Percentiles rank a stretch among this genome's conserved stretches.
phyloP scores from a whole-genome alignment of 305 asterid species.

The Plantago rigida region DNA sequence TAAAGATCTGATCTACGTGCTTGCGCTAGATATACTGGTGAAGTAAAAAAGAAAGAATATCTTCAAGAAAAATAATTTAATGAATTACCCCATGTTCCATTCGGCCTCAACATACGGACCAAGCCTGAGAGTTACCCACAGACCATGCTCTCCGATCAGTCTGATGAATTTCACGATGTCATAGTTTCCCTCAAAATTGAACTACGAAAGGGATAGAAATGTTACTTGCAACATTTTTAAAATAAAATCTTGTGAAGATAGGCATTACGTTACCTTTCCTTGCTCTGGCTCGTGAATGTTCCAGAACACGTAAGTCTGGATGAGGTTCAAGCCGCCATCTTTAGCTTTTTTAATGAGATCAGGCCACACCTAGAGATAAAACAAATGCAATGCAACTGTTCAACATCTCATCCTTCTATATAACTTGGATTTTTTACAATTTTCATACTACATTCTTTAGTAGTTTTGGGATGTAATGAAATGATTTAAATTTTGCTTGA shows the following conservation, averaged over 20 bases:
- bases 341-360: constrained; percentile 38
- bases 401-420: not conserved
- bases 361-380: constrained; percentile 48
- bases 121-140: constrained; percentile 49
- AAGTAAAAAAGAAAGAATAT: not conserved
- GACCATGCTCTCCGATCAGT: constrained; percentile 35
- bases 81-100: constrained; percentile 50
- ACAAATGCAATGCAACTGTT: not conserved
- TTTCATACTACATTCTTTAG: not conserved
- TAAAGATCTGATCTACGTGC: too few species aligned
- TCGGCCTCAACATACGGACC: constrained; percentile 58
- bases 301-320: constrained; percentile 60
- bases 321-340: constrained; percentile 49
- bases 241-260: not conserved
- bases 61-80: too few species aligned
- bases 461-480: too few species aligned
- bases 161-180: constrained; percentile 52
- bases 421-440: not conserved
- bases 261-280: constrained; percentile 36
- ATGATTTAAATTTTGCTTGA: too few species aligned
- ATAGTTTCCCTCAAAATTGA: constrained; percentile 43
- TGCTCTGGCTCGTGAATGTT: constrained; percentile 52
- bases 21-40: too few species aligned
- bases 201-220: constrained; percentile 25
- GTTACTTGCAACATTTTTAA: not conserved